phyloP scores from a whole-genome alignment of 768 basidiomycete genomes.

The Kwoniella dendrophila region DNA sequence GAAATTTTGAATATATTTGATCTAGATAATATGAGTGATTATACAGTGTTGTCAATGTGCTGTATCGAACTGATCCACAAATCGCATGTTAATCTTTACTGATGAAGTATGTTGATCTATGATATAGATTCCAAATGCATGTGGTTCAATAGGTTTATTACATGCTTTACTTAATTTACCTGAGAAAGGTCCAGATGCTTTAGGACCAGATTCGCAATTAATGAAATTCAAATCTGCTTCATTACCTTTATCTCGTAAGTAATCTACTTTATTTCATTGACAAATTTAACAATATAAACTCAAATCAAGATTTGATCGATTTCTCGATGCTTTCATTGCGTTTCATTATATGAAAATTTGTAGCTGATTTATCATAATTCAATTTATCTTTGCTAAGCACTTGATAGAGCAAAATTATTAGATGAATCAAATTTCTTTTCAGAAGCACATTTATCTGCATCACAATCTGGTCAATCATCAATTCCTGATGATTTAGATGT shows the following conservation, averaged over 20 bases:
- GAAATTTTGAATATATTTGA: neutral
- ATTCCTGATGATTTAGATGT: slow-evolving; percentile 69
- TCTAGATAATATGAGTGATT: neutral
- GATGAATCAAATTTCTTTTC: slow-evolving; percentile 76
- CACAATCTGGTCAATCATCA: slow-evolving; percentile 68
- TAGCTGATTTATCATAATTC: neutral
- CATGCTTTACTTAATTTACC: slow-evolving; percentile 79
- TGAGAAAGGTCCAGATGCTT: slow-evolving; percentile 43
- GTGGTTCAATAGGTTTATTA: slow-evolving; percentile 83
- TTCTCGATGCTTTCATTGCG: too few species aligned
- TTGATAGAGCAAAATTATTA: slow-evolving; percentile 73
- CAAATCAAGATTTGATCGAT: too few species aligned
- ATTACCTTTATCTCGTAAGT: slow-evolving; percentile 38
- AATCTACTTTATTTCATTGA: too few species aligned
- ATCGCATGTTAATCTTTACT: too few species aligned
- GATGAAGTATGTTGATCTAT: neutral
- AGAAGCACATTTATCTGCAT: slow-evolving; percentile 72
- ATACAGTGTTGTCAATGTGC: too few species aligned
- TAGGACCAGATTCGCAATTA: slow-evolving; percentile 41
- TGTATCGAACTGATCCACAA: too few species aligned
- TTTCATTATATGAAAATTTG: neutral
- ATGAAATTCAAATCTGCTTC: slow-evolving; percentile 47
- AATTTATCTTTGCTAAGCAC: slow-evolving; percentile 18
- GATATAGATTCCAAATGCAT: slow-evolving; percentile 74
- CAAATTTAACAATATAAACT: too few species aligned